These are phyloP conservation scores for Tausonia pullulans DNA, from an alignment of 1,284 basidiomycete species.

Conservation along the genomic window DNA sequence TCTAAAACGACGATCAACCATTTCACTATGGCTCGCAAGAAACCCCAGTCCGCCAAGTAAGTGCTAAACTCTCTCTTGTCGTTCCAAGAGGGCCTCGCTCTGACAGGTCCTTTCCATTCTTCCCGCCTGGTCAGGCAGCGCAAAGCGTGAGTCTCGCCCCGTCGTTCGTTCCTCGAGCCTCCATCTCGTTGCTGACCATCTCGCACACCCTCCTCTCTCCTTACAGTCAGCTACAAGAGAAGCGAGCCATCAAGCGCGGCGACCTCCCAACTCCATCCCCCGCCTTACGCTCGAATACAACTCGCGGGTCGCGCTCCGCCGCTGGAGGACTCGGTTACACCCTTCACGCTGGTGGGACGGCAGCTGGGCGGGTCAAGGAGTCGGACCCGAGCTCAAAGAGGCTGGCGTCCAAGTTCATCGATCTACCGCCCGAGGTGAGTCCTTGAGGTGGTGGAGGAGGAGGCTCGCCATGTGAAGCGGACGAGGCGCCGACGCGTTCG, in stretches of 20 bases:
- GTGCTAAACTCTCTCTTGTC: background rate
- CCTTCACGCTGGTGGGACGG: slow-evolving; percentile 14
- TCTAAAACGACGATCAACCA: too few relatives aligned
- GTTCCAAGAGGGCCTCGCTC: too few relatives aligned
- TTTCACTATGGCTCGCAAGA: background rate
- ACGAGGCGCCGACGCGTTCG: background rate
- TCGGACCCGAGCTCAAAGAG: slow-evolving; percentile 39
- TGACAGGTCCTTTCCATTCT: background rate
- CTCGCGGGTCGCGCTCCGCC: slow-evolving; percentile 10
- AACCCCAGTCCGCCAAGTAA: slow-evolving; percentile 1
- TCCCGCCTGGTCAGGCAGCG: background rate
- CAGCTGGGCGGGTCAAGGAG: slow-evolving; percentile 17
- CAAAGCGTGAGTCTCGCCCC: background rate
- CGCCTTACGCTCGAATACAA: slow-evolving; percentile 21
- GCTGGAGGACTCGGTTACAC: slow-evolving; percentile 17
- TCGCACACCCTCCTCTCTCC: background rate
- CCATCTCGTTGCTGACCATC: background rate
- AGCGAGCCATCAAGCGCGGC: slow-evolving; percentile 71
- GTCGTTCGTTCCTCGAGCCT: background rate
- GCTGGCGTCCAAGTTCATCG: slow-evolving; percentile 33
- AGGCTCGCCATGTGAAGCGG: background rate
- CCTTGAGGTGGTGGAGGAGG: background rate
- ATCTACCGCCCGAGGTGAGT: slow-evolving; percentile 4
- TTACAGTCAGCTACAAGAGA: slow-evolving; percentile 24
- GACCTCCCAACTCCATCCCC: slow-evolving; percentile 42